Conservation (phyloP, 305 asterid species). For the Plantago coronopus region DNA sequence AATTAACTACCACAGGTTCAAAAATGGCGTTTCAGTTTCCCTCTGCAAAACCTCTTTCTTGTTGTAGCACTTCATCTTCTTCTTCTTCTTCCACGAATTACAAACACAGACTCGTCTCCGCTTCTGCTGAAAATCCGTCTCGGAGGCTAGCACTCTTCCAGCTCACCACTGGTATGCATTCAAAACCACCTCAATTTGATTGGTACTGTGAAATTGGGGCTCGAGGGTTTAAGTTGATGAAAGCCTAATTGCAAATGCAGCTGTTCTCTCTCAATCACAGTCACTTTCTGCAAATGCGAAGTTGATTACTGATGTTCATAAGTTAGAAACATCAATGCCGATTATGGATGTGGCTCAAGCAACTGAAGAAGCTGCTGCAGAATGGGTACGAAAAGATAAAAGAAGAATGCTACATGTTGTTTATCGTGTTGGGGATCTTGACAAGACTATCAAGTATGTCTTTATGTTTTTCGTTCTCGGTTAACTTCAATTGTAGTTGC, state of each 20-base stretch:
- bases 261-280: conserved; percentile 36
- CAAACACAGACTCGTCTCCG: conserved; percentile 6
- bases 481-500: not conserved
- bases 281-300: conserved; percentile 33
- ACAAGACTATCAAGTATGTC: conserved; percentile 41
- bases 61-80: conserved; percentile 13
- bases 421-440: conserved; percentile 47
- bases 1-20: conserved; percentile 12
- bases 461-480: not conserved
- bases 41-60: conserved; percentile 21
- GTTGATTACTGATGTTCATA: conserved; percentile 21
- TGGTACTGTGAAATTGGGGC: conserved; percentile 10
- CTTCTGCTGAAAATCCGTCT: conserved; percentile 34
- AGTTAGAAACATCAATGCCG: conserved; percentile 14
- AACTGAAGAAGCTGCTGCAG: conserved; percentile 29
- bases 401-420: conserved; percentile 51
- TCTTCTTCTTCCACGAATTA: conserved; percentile 3
- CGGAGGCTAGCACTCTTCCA: conserved; percentile 44
- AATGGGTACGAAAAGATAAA: conserved; percentile 43
- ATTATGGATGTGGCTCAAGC: conserved; percentile 25
- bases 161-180: conserved; percentile 35
- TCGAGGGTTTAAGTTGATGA: conserved; percentile 8
- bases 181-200: not conserved
- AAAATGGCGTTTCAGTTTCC: conserved; percentile 28
- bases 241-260: conserved; percentile 27